These are phyloP conservation scores for Monilinia fructicola DNA, from an alignment of 2,329 filamentous ascomycete species.

Conservation along the genomic window DNA sequence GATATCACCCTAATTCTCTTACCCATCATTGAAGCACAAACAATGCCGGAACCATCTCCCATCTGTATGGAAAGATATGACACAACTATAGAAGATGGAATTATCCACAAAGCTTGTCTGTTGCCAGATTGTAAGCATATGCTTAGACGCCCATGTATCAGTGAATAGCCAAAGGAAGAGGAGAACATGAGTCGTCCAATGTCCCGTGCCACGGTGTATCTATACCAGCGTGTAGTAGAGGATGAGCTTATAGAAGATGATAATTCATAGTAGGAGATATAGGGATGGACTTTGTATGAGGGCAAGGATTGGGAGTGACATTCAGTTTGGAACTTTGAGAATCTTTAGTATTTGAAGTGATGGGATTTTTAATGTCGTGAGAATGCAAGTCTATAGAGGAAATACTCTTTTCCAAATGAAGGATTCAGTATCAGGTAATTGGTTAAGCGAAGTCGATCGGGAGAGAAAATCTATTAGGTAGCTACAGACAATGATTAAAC, in stretches of 20 bases:
- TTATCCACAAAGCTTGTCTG: neutral
- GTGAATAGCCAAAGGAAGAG: neutral
- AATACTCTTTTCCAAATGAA: too few species aligned
- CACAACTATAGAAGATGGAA: neutral
- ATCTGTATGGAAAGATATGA: neutral
- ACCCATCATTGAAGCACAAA: neutral
- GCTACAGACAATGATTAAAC: too few species aligned
- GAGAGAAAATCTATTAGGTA: too few species aligned
- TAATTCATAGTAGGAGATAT: too few species aligned
- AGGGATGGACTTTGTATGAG: too few species aligned
- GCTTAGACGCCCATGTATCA: neutral
- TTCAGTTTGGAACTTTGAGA: too few species aligned
- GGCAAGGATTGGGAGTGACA: too few species aligned
- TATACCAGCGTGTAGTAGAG: neutral
- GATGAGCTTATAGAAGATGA: neutral
- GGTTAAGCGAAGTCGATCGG: too few species aligned
- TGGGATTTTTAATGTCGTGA: too few species aligned
- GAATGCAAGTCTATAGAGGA: too few species aligned
- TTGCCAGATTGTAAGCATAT: neutral
- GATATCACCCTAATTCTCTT: neutral
- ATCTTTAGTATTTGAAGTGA: too few species aligned
- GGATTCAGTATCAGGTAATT: too few species aligned
- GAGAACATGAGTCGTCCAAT: neutral
- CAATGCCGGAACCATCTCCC: neutral
- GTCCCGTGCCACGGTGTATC: neutral